phyloP scores from a whole-genome alignment of 2,329 filamentous ascomycete genomes.

The Ceratocystis destructans region DNA sequence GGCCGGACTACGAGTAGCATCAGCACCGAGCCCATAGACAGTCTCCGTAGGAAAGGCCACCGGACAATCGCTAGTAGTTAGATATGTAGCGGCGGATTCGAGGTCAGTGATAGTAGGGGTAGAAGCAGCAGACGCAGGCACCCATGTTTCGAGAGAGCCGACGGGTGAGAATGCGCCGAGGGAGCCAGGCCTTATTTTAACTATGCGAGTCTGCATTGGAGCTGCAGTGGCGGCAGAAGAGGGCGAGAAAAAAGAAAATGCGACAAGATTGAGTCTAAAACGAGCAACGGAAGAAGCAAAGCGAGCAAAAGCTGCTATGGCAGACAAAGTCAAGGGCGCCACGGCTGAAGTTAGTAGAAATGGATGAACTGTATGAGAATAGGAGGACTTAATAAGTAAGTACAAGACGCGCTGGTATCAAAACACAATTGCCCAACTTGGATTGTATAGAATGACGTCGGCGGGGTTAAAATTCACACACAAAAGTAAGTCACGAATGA shows the following conservation, averaged over 20 bases:
- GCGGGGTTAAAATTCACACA: constrained; percentile 2
- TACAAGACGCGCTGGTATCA: neutral
- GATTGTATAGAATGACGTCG: constrained; percentile 2
- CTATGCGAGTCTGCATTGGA: constrained; percentile 31
- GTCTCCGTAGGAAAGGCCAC: constrained; percentile 97
- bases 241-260: neutral
- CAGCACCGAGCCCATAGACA: constrained; percentile 91
- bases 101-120: constrained; percentile 32
- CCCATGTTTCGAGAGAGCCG: constrained; percentile 32
- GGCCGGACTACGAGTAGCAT: constrained; percentile 71
- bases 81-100: constrained; percentile 48
- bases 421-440: neutral
- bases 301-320: neutral
- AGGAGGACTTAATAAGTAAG: neutral
- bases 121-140: constrained; percentile 23
- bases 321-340: constrained; percentile 5
- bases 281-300: neutral
- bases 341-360: neutral
- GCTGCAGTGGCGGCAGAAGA: neutral
- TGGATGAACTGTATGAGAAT: neutral
- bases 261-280: constrained; percentile 6
- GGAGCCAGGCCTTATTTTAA: constrained; percentile 26
- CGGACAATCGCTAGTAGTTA: constrained; percentile 54
- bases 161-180: constrained; percentile 29
- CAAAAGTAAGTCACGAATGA: neutral